A percentile compares a stretch with the other conserved stretches of the same genome.
Evolutionary conservation across 2,329 filamentous ascomycete genomes (phyloP).

Genomic region (Colletotrichum cordylinicola): DNA sequence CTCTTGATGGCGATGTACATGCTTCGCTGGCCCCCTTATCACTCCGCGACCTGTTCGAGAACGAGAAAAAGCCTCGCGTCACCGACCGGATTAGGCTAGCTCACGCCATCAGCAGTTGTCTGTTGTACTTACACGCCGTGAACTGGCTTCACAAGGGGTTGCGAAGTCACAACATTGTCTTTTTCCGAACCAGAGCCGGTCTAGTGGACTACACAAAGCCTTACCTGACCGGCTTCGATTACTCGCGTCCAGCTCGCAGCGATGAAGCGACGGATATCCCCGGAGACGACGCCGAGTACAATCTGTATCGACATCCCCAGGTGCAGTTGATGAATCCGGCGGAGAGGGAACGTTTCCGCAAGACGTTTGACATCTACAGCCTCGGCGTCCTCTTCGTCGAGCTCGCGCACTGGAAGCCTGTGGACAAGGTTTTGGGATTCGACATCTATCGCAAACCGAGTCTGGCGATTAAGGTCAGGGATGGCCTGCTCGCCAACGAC

Average conservation of each 20-base stretch:
- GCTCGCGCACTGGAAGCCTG: conserved; percentile 56
- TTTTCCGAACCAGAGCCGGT: conserved; percentile 44
- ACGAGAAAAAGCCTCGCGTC: conserved; percentile 49
- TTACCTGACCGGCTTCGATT: conserved; percentile 60
- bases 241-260: conserved; percentile 53
- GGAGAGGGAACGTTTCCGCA: conserved; percentile 45
- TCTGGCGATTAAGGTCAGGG: conserved; percentile 39
- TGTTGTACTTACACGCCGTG: conserved; percentile 60
- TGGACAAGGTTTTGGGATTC: conserved; percentile 49
- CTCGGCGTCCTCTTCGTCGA: conserved; percentile 59
- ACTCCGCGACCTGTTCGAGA: conserved; percentile 50
- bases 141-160: conserved; percentile 65
- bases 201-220: conserved; percentile 45
- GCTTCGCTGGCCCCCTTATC: conserved; percentile 47
- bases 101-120: conserved; percentile 54
- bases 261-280: conserved; percentile 58
- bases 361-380: conserved; percentile 58
- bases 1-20: conserved; percentile 39
- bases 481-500: conserved; percentile 34
- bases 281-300: conserved; percentile 46
- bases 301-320: conserved; percentile 56
- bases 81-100: conserved; percentile 58
- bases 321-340: conserved; percentile 41
- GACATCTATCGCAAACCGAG: conserved; percentile 41
- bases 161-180: conserved; percentile 58